A percentile compares a stretch with the other conserved stretches of the same genome.
phyloP scores from a whole-genome alignment of 139 green algal genomes.

The Micractinium sp. region DNA sequence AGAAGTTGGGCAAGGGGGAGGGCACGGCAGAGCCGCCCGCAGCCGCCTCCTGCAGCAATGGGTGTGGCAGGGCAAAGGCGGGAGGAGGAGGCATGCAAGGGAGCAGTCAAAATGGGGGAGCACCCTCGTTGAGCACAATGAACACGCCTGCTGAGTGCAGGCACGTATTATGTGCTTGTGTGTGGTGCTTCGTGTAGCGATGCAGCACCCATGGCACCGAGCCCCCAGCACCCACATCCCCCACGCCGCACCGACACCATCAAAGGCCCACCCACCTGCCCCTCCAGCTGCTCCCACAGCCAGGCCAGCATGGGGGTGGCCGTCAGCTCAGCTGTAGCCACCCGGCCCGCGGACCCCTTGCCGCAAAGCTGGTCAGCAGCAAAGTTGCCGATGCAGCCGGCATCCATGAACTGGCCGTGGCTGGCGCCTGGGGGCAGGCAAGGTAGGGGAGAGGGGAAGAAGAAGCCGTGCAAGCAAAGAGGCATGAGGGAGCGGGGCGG shows the following conservation, averaged over 20 bases:
- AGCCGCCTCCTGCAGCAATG: neutral
- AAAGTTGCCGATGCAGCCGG: slow-evolving; percentile 45
- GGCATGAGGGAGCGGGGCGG: too few species aligned
- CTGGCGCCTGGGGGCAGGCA: slow-evolving; percentile 11
- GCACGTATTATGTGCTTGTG: neutral
- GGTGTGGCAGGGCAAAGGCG: neutral
- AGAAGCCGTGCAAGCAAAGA: too few species aligned
- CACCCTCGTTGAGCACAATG: too few species aligned
- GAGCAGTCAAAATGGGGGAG: too few species aligned
- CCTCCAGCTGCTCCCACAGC: slow-evolving; percentile 36
- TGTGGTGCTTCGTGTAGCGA: neutral
- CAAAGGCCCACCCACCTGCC: neutral
- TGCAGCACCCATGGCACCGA: neutral
- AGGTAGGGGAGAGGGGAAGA: neutral
- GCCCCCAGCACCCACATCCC: neutral
- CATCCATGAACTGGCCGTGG: slow-evolving; percentile 58
- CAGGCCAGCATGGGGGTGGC: slow-evolving; percentile 41
- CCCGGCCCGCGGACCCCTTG: neutral
- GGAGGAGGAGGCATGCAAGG: neutral
- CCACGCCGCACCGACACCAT: neutral
- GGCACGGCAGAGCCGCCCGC: neutral
- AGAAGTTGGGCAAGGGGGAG: slow-evolving; percentile 21
- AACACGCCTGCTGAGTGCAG: too few species aligned
- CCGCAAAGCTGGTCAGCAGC: slow-evolving; percentile 53
- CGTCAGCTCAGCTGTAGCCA: slow-evolving; percentile 17